Evolutionary conservation across 345 rosid species (phyloP).

Genomic region (Alliaria petiolata): DNA sequence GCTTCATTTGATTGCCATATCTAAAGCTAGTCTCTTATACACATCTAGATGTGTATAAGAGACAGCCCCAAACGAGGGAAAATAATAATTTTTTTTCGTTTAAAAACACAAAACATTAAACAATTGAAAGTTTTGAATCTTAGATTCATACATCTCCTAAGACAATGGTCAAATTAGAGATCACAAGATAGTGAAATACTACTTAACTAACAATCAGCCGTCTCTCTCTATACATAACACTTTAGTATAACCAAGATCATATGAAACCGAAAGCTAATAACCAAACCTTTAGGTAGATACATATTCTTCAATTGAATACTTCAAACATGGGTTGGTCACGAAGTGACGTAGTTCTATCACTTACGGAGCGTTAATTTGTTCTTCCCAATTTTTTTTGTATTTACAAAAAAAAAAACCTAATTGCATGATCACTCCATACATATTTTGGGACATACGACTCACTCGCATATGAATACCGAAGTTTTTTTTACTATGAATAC

Average conservation of each 20-base stretch:
- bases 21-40: no score
- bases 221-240: neutral
- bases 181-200: neutral
- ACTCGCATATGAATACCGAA: no score
- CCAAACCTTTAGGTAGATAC: no score
- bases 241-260: no score
- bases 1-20: conserved; percentile 87
- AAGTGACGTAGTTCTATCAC: neutral
- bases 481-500: neutral
- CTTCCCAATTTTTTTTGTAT: no score
- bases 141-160: neutral
- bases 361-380: neutral
- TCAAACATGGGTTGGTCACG: conserved; percentile 18
- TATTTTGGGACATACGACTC: no score
- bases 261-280: no score
- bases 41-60: no score
- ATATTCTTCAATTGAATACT: neutral
- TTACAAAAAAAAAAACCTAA: no score
- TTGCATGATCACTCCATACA: neutral
- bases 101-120: neutral
- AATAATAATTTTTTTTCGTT: neutral
- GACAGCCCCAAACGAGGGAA: no score
- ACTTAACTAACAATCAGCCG: no score
- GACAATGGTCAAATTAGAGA: neutral
- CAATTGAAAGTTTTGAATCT: neutral